Evolutionary conservation across 129 eudicot genomes (phyloP).

Genomic region (Escallonia rubra): DNA sequence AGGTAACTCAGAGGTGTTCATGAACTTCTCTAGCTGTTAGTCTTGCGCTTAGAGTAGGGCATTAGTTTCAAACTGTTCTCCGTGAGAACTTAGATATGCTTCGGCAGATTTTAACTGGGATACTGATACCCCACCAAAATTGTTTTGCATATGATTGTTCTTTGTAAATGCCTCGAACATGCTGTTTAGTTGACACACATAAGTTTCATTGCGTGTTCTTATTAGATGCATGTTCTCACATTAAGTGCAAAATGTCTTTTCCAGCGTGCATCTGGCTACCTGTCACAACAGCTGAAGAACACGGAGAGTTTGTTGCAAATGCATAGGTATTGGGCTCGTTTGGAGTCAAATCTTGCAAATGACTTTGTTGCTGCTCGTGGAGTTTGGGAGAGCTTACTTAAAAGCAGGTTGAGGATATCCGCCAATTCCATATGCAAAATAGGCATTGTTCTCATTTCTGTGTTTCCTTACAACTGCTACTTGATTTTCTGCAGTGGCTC

Average conservation of each 20-base stretch:
- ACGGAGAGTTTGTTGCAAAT: conserved; percentile 63
- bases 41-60: too few relatives aligned
- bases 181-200: too few relatives aligned
- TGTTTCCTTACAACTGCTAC: neutral
- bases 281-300: conserved; percentile 53
- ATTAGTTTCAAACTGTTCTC: too few relatives aligned
- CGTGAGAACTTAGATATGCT: too few relatives aligned
- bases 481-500: conserved; percentile 51
- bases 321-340: conserved; percentile 84
- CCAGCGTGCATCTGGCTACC: conserved; percentile 91
- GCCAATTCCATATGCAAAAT: neutral
- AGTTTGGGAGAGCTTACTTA: conserved; percentile 95
- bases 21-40: too few relatives aligned
- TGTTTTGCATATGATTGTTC: too few relatives aligned
- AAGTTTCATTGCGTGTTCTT: too few relatives aligned
- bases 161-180: too few relatives aligned
- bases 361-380: conserved; percentile 83
- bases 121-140: too few relatives aligned
- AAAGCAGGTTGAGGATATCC: conserved; percentile 46
- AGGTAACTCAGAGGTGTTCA: too few relatives aligned
- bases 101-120: too few relatives aligned
- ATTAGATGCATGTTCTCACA: too few relatives aligned
- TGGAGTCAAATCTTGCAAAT: conserved; percentile 58
- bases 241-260: conserved; percentile 12
- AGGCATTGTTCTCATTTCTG: neutral